Base-by-base conservation (phyloP, 2,329 filamentous ascomycete species). In the Aspergillus sp. region DNA sequence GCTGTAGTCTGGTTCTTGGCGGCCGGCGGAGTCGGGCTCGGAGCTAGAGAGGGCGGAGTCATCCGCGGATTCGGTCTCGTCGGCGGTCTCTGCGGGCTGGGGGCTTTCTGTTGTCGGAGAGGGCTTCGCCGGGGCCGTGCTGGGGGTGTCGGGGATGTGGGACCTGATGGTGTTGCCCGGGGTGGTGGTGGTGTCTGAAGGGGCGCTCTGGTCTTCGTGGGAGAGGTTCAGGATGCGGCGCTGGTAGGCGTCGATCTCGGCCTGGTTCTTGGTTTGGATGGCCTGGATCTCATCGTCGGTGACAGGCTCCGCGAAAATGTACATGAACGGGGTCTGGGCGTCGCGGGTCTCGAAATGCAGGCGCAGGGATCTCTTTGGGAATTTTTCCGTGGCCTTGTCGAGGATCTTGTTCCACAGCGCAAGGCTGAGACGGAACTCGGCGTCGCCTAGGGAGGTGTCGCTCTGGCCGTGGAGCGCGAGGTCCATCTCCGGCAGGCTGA, bases 241-340 rank as follows among this genome's bases (percentile, higher is more conserved):
- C 68, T 95, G 88, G 59, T 89, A 89, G 11, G 81, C 81, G 45
- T 88, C 84, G 19, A 91, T 81, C 31, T 83, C 81, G 16, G 78
- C 82, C 57, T 84, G 83, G 53, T 83, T 85, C 13, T 79, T 79
- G 19, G 78, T 81, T 68, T 97, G 93, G n/a, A 94, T 88, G 11
- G 74, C 71, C 16, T 87, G 76, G 57, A 95, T 89, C 49, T 90
- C 80, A 4, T 86, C 81, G 4, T 89, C 81, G 0, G 82, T 82
- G 49, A 97, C 86, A 3, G 94, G 92, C 69, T 96, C 88, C 13
- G 87, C 92, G 66, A 96, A 96, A 49, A 97, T 84, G 66, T 96
- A 93, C 83, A 96, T 92, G 62, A 88, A 85, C 0, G 88, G 82
- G 6, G 78, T 78, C 36, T 61, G 41, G 1, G 76, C 75, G 10